phyloP scores from a whole-genome alignment of 768 basidiomycete genomes.

The Myochromella boudieri region DNA sequence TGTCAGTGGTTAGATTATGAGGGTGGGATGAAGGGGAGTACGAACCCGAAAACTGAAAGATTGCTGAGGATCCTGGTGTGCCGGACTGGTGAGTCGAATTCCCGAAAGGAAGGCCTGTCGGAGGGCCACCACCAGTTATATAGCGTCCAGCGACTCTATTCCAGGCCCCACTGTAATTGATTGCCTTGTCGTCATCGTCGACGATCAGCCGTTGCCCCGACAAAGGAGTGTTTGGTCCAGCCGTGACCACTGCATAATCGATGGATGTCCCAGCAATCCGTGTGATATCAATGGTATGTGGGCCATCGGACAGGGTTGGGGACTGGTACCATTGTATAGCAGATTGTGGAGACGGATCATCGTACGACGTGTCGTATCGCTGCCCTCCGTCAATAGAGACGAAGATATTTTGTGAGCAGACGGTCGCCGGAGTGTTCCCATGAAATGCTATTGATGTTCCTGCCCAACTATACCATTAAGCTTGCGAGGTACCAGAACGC shows the following conservation, averaged over 20 bases:
- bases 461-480: no score
- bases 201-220: slow-evolving; percentile 18
- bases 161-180: slow-evolving; percentile 22
- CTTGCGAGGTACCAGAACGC: no score
- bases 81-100: slow-evolving; percentile 25
- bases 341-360: slow-evolving; percentile 13
- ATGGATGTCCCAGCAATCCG: slow-evolving; percentile 21
- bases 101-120: slow-evolving; percentile 16
- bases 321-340: slow-evolving; percentile 26
- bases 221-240: slow-evolving; percentile 20
- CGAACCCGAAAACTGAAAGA: slow-evolving; percentile 29
- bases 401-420: neutral
- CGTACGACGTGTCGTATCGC: slow-evolving; percentile 11
- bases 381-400: neutral
- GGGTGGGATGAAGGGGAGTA: neutral
- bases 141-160: slow-evolving; percentile 9
- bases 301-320: slow-evolving; percentile 16
- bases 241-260: slow-evolving; percentile 20
- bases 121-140: no score
- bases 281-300: slow-evolving; percentile 19
- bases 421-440: slow-evolving; percentile 13
- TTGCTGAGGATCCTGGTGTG: slow-evolving; percentile 20
- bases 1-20: no score
- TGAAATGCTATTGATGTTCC: slow-evolving; percentile 13
- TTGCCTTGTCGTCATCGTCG: slow-evolving; percentile 21